Conservation (phyloP, 1,284 basidiomycete species). For the Trametes versicolor region DNA sequence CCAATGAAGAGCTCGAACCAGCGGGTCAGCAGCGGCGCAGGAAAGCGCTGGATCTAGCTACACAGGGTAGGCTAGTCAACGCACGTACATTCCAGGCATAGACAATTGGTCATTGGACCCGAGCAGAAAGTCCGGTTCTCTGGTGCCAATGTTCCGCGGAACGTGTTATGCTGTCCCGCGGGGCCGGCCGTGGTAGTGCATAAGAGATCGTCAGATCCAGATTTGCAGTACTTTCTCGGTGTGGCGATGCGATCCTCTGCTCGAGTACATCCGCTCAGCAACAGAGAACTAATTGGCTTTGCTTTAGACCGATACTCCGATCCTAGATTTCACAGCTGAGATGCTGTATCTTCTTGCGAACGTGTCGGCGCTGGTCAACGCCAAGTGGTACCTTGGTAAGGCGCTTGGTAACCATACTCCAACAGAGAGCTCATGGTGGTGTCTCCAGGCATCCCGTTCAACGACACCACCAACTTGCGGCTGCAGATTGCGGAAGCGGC, state of each 20-base stretch:
- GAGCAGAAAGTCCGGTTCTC: no score
- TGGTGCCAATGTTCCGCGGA: no score
- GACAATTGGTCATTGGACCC: no score
- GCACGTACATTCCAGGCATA: no score
- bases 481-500: constrained; percentile 60
- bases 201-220: no score
- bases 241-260: constrained; percentile 59
- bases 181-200: no score
- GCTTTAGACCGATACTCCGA: constrained; percentile 51
- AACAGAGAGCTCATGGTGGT: not conserved
- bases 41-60: no score
- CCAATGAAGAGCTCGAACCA: no score
- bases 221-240: no score
- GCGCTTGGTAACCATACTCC: not conserved
- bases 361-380: constrained; percentile 50
- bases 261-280: constrained; percentile 42
- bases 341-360: constrained; percentile 55
- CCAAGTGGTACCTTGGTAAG: constrained; percentile 55
- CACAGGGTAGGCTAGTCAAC: no score
- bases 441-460: constrained; percentile 56
- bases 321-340: constrained; percentile 53
- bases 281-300: not conserved
- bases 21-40: no score
- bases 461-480: constrained; percentile 61
- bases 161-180: no score